These are phyloP conservation scores for Leishmania guyanensis DNA, from an alignment of 208 protist genomes.

Conservation along the genomic window DNA sequence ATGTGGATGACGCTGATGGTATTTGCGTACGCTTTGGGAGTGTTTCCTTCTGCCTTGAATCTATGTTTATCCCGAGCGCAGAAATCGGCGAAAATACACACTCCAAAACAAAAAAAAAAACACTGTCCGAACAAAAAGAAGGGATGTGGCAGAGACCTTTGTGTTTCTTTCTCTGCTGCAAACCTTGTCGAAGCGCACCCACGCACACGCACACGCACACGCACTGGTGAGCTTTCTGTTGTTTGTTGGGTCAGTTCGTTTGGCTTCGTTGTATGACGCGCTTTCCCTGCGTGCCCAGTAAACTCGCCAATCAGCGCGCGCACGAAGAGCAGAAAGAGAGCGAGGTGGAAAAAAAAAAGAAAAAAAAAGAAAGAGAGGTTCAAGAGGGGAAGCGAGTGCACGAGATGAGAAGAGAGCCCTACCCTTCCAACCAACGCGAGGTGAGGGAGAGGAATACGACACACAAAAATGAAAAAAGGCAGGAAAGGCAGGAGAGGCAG, in stretches of 20 bases:
- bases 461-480: not conserved
- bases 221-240: not conserved
- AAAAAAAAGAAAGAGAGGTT: not conserved
- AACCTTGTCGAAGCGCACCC: not conserved
- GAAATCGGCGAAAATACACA: not conserved
- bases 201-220: not conserved
- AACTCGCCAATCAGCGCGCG: not conserved
- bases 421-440: not conserved
- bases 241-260: too few relatives aligned
- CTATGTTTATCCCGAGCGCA: not conserved
- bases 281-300: not conserved
- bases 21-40: not conserved
- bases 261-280: not conserved
- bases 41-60: not conserved
- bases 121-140: not conserved
- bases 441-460: not conserved
- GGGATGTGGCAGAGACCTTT: not conserved
- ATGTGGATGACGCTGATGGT: not conserved
- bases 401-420: not conserved
- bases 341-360: not conserved
- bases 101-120: not conserved
- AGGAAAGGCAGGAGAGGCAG: not conserved
- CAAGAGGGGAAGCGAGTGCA: not conserved
- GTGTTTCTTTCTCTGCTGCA: not conserved
- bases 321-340: not conserved